These are phyloP conservation scores for Chaetomium sp. DNA, from an alignment of 2,329 filamentous ascomycete genomes.

Conservation along the genomic window DNA sequence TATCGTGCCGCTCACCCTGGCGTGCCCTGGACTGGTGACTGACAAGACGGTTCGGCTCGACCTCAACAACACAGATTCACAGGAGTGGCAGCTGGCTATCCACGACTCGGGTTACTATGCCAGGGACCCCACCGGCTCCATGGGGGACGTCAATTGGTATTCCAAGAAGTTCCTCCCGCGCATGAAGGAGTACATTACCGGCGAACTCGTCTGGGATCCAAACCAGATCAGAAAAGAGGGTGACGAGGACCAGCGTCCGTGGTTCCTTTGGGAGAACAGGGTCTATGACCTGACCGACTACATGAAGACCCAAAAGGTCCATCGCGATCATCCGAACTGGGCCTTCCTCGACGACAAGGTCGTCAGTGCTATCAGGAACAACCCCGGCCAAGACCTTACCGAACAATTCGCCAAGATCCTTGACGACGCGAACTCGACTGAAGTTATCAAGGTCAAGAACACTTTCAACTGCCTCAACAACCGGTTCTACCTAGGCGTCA, in stretches of 20 bases:
- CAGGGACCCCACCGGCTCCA: constrained; percentile 55
- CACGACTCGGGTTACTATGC: constrained; percentile 72
- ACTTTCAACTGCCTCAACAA: constrained; percentile 81
- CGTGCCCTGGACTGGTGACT: constrained; percentile 73
- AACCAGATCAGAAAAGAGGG: constrained; percentile 66
- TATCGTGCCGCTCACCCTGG: constrained; percentile 70
- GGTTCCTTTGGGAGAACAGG: constrained; percentile 74
- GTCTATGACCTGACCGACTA: constrained; percentile 94
- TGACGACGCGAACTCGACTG: constrained; percentile 54
- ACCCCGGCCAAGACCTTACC: constrained; percentile 80
- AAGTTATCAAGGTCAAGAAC: constrained; percentile 57
- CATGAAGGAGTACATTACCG: constrained; percentile 86
- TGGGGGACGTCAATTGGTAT: constrained; percentile 77
- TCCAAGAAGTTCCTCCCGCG: constrained; percentile 68
- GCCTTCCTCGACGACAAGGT: constrained; percentile 73
- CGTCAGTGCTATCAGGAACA: constrained; percentile 67
- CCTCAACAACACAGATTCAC: constrained; percentile 28
- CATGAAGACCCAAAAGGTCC: constrained; percentile 69
- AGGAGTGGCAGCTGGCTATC: constrained; percentile 51
- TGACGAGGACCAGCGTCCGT: constrained; percentile 66
- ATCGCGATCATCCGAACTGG: constrained; percentile 57
- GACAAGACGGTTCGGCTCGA: constrained; percentile 56
- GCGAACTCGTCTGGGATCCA: constrained; percentile 74
- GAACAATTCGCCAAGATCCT: constrained; percentile 61
- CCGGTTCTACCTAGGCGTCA: constrained; percentile 77